Evolutionary conservation across 2,329 filamentous ascomycete species (phyloP), one percentile per base, ranked within the genome.

Genomic region (Septoria linicola): DNA sequence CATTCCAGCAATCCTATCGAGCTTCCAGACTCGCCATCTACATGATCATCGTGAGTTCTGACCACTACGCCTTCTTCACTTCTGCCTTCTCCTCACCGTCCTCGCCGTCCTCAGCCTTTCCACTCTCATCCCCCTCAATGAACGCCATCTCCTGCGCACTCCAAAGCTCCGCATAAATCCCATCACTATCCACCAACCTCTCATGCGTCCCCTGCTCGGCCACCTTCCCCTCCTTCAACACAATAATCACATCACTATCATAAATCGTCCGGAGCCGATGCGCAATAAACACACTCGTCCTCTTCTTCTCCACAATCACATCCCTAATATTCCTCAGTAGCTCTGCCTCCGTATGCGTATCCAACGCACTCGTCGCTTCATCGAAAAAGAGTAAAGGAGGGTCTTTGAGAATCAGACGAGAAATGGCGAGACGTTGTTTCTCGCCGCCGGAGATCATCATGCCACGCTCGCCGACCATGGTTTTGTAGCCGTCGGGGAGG

Each of bases 371-470:
- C 0, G 91, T 96, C 63, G 91, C 92, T 76, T 96, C 91, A 60
- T 96, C 91, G 62, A 96, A 96, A 79, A 96, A 96, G 1, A 96
- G 74, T 21, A 96, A 72, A 1, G 89, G 89, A 3, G 91, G 89
- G 59, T 96, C 88, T 69, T 96, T 96, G 51, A 96, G 77, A 1
- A 96, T 80, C 32, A 96, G 69, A 36, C 91, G 78, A 20, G 88
- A 89, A 19, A 96, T 83, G 0, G 92, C 92, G 8, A 96, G 75
- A 2, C 91, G 82, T 72, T 96, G 91, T 71, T 96, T 96, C 73
- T 96, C 92, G 25, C 91, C 91, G 58, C 74, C 91, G 1, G 88
- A 95, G 37, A 96, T 96, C 91, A 96, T 96, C 81, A 96, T 85
- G 1, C 91, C 91, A 40, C 92, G 81, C 74, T 96, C 92, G 46